A percentile compares a stretch with the other conserved stretches of the same genome.
phyloP scores from a whole-genome alignment of 176 grass and related monocot species.

The Triticum aestivum region DNA sequence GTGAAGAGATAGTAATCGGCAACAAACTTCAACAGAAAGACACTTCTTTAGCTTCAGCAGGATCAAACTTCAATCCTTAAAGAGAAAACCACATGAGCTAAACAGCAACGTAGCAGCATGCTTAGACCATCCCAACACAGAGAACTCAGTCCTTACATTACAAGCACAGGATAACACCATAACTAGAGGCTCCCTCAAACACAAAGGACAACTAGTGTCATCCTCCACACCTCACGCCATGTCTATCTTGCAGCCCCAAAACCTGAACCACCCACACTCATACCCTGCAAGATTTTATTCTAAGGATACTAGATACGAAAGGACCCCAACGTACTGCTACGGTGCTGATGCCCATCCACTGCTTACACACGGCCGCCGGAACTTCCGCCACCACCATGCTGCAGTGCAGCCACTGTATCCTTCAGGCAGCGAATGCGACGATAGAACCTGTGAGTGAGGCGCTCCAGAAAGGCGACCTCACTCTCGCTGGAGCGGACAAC shows the following conservation, averaged over 20 bases:
- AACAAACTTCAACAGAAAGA: too few species aligned
- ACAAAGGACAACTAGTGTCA: too few species aligned
- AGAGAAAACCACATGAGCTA: too few species aligned
- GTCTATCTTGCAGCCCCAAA: not conserved
- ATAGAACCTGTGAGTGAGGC: not conserved
- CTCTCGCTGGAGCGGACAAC: not conserved
- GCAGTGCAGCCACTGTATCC: not conserved
- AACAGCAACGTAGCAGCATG: too few species aligned
- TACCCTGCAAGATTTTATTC: not conserved
- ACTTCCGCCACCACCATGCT: not conserved
- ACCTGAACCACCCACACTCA: not conserved
- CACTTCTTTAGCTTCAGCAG: too few species aligned
- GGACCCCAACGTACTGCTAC: not conserved
- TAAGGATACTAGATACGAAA: not conserved
- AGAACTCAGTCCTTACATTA: too few species aligned
- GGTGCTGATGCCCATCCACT: not conserved
- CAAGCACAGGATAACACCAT: too few species aligned
- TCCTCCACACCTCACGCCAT: not conserved
- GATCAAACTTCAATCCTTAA: too few species aligned
- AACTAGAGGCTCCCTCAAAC: too few species aligned
- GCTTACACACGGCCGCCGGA: not conserved
- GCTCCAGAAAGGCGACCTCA: not conserved
- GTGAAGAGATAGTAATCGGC: too few species aligned
- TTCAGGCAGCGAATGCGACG: not conserved
- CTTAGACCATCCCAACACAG: too few species aligned